Conservation (phyloP, 2,329 filamentous ascomycete species). For the Hymenoscyphus infarciens region DNA sequence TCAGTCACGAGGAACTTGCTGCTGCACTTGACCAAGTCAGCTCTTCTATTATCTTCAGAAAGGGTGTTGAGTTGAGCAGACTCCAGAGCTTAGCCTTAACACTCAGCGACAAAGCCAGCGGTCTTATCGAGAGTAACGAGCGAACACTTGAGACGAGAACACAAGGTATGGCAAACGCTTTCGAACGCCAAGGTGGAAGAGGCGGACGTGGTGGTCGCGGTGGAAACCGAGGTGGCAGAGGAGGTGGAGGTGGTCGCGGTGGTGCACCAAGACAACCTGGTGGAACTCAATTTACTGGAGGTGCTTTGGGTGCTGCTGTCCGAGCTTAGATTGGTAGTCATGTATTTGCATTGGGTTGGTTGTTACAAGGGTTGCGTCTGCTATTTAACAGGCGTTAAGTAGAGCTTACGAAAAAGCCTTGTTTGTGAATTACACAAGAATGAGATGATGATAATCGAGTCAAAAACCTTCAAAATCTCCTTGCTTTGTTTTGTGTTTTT, state of each 20-base stretch:
- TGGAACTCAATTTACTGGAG: conserved; percentile 77
- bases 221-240: conserved; percentile 55
- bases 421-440: conserved; percentile 3
- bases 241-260: conserved; percentile 53
- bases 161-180: conserved; percentile 90
- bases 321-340: conserved; percentile 46
- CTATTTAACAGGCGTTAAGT: conserved; percentile 8
- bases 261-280: conserved; percentile 63
- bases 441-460: conserved; percentile 8
- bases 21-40: conserved; percentile 98
- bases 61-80: conserved; percentile 95
- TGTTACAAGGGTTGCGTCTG: conserved; percentile 2
- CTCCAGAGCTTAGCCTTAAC: conserved; percentile 93
- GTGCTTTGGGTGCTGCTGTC: conserved; percentile 68
- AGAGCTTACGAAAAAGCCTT: conserved; percentile 12
- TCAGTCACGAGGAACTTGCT: conserved; percentile 95
- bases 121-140: conserved; percentile 95
- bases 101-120: conserved; percentile 91
- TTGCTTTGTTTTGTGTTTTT: neutral
- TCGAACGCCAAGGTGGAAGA: conserved; percentile 84
- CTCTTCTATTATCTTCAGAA: conserved; percentile 96
- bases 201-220: conserved; percentile 56
- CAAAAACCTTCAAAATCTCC: neutral
- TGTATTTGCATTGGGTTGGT: conserved; percentile 6
- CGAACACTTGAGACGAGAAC: conserved; percentile 95